phyloP scores from a whole-genome alignment of 805 yeast species.

The Brettanomyces custersianus region DNA sequence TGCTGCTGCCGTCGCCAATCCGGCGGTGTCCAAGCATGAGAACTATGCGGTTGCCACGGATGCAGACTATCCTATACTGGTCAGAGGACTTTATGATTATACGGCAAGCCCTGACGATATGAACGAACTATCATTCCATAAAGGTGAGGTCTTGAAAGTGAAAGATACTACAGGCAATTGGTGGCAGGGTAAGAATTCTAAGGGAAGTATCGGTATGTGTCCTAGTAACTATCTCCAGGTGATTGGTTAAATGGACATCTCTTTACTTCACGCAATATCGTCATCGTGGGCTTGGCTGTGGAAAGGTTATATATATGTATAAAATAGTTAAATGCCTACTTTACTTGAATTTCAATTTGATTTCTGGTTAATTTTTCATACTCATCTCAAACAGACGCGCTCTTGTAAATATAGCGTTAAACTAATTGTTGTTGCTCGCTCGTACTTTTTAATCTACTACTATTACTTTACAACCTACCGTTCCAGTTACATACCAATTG shows the following conservation, averaged over 20 bases:
- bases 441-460: no score
- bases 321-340: slow-evolving; percentile 11
- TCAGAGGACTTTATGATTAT: slow-evolving; percentile 79
- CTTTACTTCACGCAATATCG: no score
- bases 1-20: slow-evolving; percentile 52
- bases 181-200: slow-evolving; percentile 93
- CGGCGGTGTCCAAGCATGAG: slow-evolving; percentile 77
- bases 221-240: slow-evolving; percentile 90
- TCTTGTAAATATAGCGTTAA: no score
- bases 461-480: no score
- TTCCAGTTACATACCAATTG: no score
- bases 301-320: no score
- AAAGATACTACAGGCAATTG: slow-evolving; percentile 92
- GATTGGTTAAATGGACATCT: slow-evolving; percentile 31
- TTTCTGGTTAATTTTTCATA: no score
- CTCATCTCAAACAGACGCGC: no score
- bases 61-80: slow-evolving; percentile 64
- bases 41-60: slow-evolving; percentile 76
- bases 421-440: no score
- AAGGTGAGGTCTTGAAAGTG: slow-evolving; percentile 86
- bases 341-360: no score
- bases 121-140: slow-evolving; percentile 82
- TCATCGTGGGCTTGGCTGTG: no score
- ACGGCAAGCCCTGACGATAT: slow-evolving; percentile 88
- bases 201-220: slow-evolving; percentile 92